These are phyloP conservation scores for Candida sanyaensis DNA, from an alignment of 1,139 yeast species.

Conservation along the genomic window DNA sequence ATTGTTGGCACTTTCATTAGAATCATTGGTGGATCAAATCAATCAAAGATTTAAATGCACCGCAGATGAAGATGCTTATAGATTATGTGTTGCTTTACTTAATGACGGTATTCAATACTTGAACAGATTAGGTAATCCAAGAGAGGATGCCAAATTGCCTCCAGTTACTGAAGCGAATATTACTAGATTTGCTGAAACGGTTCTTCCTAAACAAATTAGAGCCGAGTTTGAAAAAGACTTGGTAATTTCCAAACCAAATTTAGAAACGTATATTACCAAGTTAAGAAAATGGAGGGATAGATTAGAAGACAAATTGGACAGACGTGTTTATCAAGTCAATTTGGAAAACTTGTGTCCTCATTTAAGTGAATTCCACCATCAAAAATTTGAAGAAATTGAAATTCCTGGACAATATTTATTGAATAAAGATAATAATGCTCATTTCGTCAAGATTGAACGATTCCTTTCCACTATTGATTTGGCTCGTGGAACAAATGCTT, in stretches of 20 bases:
- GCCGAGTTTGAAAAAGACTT: conserved; percentile 93
- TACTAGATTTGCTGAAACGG: conserved; percentile 89
- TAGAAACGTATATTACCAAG: conserved; percentile 82
- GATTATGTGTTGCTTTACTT: conserved; percentile 86
- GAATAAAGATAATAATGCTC: conserved; percentile 81
- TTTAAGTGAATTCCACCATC: conserved; percentile 95
- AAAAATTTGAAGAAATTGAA: conserved; percentile 95
- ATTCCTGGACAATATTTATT: conserved; percentile 94
- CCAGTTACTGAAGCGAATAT: conserved; percentile 91
- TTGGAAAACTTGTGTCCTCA: conserved; percentile 93
- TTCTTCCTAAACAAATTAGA: conserved; percentile 84
- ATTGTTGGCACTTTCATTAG: conserved; percentile 84
- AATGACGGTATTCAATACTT: conserved; percentile 92
- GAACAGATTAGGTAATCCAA: conserved; percentile 81
- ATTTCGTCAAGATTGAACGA: conserved; percentile 89
- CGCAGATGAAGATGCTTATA: conserved; percentile 94
- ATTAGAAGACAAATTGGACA: conserved; percentile 86
- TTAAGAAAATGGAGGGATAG: conserved; percentile 92
- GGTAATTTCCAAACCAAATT: conserved; percentile 82
- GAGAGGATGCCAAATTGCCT: conserved; percentile 86
- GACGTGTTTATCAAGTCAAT: conserved; percentile 74
- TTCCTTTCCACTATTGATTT: conserved; percentile 88
- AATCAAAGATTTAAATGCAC: conserved; percentile 92
- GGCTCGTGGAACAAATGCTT: conserved; percentile 89
- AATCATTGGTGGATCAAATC: conserved; percentile 93